A percentile compares a stretch with the other conserved stretches of the same genome.
phyloP scores from a whole-genome alignment of 2,329 filamentous ascomycete species.

The Pestalotiopsis fici region DNA sequence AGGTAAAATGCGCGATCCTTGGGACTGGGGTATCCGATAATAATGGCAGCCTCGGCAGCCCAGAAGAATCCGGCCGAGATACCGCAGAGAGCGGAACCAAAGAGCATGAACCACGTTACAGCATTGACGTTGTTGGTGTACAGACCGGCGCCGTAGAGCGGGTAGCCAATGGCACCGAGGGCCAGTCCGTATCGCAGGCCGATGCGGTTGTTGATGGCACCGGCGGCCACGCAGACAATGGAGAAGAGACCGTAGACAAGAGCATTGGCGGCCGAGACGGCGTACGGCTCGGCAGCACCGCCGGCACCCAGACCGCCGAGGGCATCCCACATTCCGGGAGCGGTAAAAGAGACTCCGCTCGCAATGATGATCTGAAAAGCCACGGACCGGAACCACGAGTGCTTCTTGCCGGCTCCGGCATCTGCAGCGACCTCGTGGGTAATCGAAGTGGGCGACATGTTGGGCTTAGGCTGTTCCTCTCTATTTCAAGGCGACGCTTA shows the following conservation, averaged over 20 bases:
- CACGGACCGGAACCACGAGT: slow-evolving; percentile 28
- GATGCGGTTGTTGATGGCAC: slow-evolving; percentile 37
- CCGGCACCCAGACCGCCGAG: slow-evolving; percentile 43
- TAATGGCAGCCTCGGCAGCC: slow-evolving; percentile 68
- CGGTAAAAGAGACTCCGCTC: slow-evolving; percentile 39
- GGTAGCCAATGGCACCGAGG: slow-evolving; percentile 57
- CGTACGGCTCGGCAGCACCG: slow-evolving; percentile 39
- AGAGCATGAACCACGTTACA: slow-evolving; percentile 62
- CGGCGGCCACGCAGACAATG: slow-evolving; percentile 40
- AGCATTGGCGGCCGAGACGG: slow-evolving; percentile 46
- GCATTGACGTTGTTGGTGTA: slow-evolving; percentile 67
- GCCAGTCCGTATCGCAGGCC: slow-evolving; percentile 39
- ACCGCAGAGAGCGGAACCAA: slow-evolving; percentile 64
- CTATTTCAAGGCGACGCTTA: background rate
- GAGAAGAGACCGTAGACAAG: slow-evolving; percentile 46
- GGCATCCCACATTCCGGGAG: slow-evolving; percentile 42
- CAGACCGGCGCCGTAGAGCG: slow-evolving; percentile 63
- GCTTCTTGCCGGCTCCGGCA: slow-evolving; percentile 13
- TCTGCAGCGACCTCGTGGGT: background rate
- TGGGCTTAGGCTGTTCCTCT: background rate
- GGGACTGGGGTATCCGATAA: slow-evolving; percentile 64
- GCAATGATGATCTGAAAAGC: slow-evolving; percentile 40
- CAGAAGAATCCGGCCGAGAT: slow-evolving; percentile 68
- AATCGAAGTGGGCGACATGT: background rate
- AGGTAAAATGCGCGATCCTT: slow-evolving; percentile 59